Percentiles rank a stretch among this genome's conserved stretches.
Evolutionary conservation across 2,329 filamentous ascomycete species (phyloP).

Genomic region (Botrytis sinoallii): DNA sequence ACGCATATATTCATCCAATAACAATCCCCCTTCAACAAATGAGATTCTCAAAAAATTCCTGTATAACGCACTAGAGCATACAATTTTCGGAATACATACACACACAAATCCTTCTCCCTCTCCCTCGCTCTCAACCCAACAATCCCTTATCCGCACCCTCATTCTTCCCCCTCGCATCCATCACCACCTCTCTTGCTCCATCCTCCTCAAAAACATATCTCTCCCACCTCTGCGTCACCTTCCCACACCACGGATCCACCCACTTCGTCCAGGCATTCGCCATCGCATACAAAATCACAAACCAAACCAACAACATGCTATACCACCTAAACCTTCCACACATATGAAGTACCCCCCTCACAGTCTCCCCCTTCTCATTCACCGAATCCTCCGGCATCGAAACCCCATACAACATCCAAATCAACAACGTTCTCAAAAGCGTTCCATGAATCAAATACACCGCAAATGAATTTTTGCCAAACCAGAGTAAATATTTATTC

Average conservation of each 20-base stretch:
- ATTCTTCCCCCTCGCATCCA: neutral
- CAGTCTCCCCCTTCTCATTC: conserved; percentile 38
- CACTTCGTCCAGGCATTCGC: conserved; percentile 52
- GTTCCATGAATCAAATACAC: conserved; percentile 63
- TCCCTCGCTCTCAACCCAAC: neutral
- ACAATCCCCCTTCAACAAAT: neutral
- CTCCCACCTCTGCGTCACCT: conserved; percentile 42
- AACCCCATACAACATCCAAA: conserved; percentile 57
- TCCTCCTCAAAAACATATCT: conserved; percentile 32
- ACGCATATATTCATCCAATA: neutral
- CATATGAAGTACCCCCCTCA: conserved; percentile 38
- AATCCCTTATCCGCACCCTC: neutral
- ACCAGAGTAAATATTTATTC: conserved; percentile 55
- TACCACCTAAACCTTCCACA: conserved; percentile 41
- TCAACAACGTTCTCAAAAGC: conserved; percentile 56
- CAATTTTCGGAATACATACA: neutral
- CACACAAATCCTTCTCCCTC: neutral
- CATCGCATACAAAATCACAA: conserved; percentile 46
- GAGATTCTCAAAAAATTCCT: neutral
- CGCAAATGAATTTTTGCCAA: conserved; percentile 62
- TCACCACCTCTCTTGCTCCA: neutral
- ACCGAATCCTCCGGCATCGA: conserved; percentile 35
- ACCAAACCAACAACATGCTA: conserved; percentile 45
- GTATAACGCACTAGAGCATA: neutral
- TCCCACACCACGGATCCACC: conserved; percentile 51